Evolutionary conservation across 1,284 basidiomycete genomes (phyloP), one percentile per base, ranked within the genome.

Genomic region (Tilletia caries): DNA sequence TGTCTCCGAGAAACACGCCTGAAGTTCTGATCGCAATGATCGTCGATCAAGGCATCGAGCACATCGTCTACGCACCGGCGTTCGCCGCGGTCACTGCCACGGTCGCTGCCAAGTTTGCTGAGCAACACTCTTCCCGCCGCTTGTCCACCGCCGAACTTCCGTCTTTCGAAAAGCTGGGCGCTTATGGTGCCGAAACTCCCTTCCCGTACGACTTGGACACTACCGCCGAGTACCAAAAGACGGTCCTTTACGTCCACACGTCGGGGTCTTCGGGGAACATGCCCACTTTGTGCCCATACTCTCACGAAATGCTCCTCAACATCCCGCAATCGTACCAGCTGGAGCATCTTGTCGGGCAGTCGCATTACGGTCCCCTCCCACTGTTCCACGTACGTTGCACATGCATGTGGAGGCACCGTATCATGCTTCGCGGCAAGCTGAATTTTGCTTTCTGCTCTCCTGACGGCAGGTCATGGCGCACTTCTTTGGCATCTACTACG

Each of bases 201-300:
- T 62, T 33, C 32, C 58, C 58, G 3, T 62, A 62, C 32, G 33
- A 62, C 33, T 62, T 62, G 18, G 58, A 62, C 33, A 20, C 32
- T 6, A 10, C 20, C 13, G n/a, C 2, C 27, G 58, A 62, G 32
- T 62, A 3, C 10, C 32, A 27, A 27, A 62, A 62, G 32, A 27
- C 58, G 10, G 32, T 37, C 10, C 37, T 41, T 41, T 41, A 41
- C 27, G 15, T 62, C 27, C 58, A 62, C 33, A 62, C 58, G 20
- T 62, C 58, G 2, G 58, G 58, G 2, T 62, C 58, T 20, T 62
- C 29, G 4, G 58, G 58, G 6, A 5, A 2, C 20, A 29, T 29
- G 15, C 58, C 58, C 13, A 62, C 27, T 6, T 33, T 62, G 8
- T 62, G 58, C 32, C 32, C 58, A 20, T 62, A 62, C 18, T 32